Evolutionary conservation across 495 filamentous ascomycete species (phyloP).

Genomic region (Talaromyces liani): DNA sequence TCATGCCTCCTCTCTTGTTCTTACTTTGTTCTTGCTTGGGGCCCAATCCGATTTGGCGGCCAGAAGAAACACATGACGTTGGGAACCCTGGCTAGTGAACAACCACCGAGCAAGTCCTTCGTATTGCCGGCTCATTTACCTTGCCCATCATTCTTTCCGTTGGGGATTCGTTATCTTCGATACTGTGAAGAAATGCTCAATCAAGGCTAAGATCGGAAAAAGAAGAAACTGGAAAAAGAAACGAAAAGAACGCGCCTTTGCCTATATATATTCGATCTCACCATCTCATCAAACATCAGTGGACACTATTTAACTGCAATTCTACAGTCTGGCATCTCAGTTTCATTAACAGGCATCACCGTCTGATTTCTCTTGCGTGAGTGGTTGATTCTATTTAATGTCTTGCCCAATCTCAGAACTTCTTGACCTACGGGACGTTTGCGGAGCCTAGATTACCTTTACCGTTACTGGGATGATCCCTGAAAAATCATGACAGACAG

Average conservation of each 20-base stretch:
- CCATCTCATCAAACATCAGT: not conserved
- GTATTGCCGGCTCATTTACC: not conserved
- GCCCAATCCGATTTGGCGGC: conserved; percentile 1
- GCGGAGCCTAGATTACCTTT: not conserved
- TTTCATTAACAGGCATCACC: not conserved
- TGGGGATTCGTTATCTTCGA: not conserved
- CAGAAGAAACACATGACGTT: not conserved
- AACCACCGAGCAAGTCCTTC: not conserved
- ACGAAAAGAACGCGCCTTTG: not conserved
- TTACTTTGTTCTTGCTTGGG: not conserved
- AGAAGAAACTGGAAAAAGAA: not conserved
- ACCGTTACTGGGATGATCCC: not conserved
- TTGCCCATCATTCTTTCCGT: not conserved
- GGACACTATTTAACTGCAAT: not conserved
- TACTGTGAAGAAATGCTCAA: not conserved
- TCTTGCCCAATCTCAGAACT: not conserved
- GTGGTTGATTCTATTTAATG: not conserved
- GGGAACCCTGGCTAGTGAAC: not conserved
- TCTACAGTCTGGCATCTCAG: not conserved
- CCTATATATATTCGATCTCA: not conserved
- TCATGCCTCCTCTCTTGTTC: not conserved
- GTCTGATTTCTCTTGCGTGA: not conserved
- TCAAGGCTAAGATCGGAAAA: not conserved
- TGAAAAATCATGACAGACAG: not conserved
- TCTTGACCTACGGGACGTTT: not conserved